These are phyloP conservation scores for Phytopythium montanum DNA, from an alignment of 352 stramenopile species.

Conservation along the genomic window DNA sequence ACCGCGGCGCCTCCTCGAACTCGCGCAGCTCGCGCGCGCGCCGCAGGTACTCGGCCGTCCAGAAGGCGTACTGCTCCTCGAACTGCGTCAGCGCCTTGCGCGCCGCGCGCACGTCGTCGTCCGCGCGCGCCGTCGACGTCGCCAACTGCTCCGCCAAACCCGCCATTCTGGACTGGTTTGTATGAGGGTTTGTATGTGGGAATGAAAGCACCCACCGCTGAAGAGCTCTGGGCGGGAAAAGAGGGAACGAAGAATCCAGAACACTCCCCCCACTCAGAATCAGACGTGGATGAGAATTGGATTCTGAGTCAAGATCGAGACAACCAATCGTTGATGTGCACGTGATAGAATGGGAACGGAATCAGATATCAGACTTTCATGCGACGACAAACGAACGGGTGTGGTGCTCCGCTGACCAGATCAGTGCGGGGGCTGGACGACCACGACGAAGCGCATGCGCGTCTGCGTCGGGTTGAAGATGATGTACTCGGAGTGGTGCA, in stretches of 20 bases:
- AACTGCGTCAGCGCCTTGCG: constrained; percentile 1
- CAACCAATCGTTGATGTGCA: background rate
- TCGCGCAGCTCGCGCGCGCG: constrained; percentile 4
- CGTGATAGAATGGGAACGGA: background rate
- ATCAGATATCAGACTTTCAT: constrained; percentile 1
- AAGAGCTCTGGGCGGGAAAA: too few relatives aligned
- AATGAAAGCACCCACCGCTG: too few relatives aligned
- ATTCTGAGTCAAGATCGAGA: background rate
- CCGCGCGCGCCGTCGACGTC: background rate
- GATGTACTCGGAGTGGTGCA: constrained; percentile 58
- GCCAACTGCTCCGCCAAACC: background rate
- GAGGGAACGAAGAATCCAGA: constrained; percentile 4
- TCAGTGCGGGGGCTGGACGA: background rate
- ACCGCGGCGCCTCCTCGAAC: constrained; percentile 5
- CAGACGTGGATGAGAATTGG: background rate
- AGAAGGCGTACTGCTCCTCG: constrained; percentile 7
- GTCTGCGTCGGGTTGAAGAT: constrained; percentile 59
- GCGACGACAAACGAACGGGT: too few relatives aligned
- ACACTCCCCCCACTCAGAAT: background rate
- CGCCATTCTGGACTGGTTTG: background rate
- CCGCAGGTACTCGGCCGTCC: constrained; percentile 2
- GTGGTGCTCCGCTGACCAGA: too few relatives aligned
- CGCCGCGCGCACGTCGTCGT: constrained; percentile 6
- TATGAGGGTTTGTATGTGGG: too few relatives aligned
- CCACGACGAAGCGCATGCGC: constrained; percentile 47